These are phyloP conservation scores for Sungouiella blattae DNA, from an alignment of 805 yeast genomes.

Conservation along the genomic window DNA sequence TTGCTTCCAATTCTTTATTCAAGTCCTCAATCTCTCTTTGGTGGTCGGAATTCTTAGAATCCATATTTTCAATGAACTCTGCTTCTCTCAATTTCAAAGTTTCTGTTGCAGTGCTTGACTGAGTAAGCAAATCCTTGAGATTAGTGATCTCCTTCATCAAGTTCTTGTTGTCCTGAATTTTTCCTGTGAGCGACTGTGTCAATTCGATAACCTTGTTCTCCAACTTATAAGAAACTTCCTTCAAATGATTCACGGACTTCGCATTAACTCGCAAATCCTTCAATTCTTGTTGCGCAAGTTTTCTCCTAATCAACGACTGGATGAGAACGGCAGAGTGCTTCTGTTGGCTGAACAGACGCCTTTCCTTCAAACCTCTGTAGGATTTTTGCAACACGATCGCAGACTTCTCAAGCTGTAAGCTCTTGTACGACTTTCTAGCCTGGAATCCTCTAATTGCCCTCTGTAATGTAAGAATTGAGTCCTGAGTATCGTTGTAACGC, in stretches of 20 bases:
- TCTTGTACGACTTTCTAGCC: conserved; percentile 49
- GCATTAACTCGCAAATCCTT: conserved; percentile 75
- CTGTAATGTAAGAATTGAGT: conserved; percentile 43
- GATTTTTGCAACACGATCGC: conserved; percentile 71
- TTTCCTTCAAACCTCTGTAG: conserved; percentile 66
- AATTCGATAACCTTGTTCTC: conserved; percentile 97
- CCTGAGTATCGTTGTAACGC: conserved; percentile 27
- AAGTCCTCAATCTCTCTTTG: conserved; percentile 44
- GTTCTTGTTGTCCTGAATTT: conserved; percentile 77
- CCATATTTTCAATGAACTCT: conserved; percentile 47
- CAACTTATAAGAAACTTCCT: conserved; percentile 87
- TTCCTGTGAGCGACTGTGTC: conserved; percentile 76
- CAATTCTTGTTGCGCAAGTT: conserved; percentile 65
- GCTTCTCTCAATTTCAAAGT: conserved; percentile 52
- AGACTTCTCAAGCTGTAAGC: conserved; percentile 54
- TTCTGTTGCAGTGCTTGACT: conserved; percentile 51
- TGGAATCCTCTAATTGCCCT: conserved; percentile 48
- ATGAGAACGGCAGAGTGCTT: conserved; percentile 60
- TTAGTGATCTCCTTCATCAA: conserved; percentile 58
- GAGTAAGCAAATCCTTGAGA: conserved; percentile 45
- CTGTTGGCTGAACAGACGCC: conserved; percentile 45
- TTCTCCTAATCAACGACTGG: conserved; percentile 77
- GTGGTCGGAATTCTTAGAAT: conserved; percentile 45
- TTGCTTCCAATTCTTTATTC: conserved; percentile 52
- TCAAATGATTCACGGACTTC: conserved; percentile 81